phyloP scores from a whole-genome alignment of 768 basidiomycete species.

The Pisolithus marmoratus region DNA sequence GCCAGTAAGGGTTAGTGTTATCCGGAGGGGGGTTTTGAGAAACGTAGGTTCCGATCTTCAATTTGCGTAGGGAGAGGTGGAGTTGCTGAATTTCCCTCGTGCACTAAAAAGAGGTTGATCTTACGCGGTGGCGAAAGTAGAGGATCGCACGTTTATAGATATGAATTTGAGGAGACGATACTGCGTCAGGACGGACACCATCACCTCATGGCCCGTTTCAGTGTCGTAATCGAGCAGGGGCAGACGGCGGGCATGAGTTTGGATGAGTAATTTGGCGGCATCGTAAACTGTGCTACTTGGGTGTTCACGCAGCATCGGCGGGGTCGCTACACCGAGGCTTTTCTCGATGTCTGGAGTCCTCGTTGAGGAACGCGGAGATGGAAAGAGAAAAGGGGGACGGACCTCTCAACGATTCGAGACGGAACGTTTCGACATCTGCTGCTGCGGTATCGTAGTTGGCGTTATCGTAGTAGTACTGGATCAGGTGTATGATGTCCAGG shows the following conservation, averaged over 20 bases:
- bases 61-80: slow-evolving; percentile 71
- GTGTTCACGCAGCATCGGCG: slow-evolving; percentile 84
- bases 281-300: slow-evolving; percentile 86
- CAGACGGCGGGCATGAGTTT: slow-evolving; percentile 91
- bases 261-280: slow-evolving; percentile 83
- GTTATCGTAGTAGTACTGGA: slow-evolving; percentile 95
- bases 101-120: slow-evolving; percentile 49
- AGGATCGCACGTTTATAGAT: slow-evolving; percentile 77
- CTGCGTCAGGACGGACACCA: slow-evolving; percentile 94
- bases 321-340: slow-evolving; percentile 84
- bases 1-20: slow-evolving; percentile 71
- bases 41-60: slow-evolving; percentile 94
- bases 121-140: neutral
- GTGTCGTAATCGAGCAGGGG: slow-evolving; percentile 91
- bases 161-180: slow-evolving; percentile 98
- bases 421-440: slow-evolving; percentile 88
- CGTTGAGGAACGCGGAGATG: slow-evolving; percentile 4
- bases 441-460: slow-evolving; percentile 77
- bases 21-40: slow-evolving; percentile 44
- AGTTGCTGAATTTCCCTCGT: slow-evolving; percentile 77
- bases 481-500: slow-evolving; percentile 98
- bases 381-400: slow-evolving; percentile 19
- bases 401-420: slow-evolving; percentile 87
- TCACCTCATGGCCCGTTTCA: slow-evolving; percentile 92
- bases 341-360: slow-evolving; percentile 78